These are phyloP conservation scores for Mortierella polycephala DNA, from an alignment of 371 early-diverging fungal genomes.

Conservation along the genomic window DNA sequence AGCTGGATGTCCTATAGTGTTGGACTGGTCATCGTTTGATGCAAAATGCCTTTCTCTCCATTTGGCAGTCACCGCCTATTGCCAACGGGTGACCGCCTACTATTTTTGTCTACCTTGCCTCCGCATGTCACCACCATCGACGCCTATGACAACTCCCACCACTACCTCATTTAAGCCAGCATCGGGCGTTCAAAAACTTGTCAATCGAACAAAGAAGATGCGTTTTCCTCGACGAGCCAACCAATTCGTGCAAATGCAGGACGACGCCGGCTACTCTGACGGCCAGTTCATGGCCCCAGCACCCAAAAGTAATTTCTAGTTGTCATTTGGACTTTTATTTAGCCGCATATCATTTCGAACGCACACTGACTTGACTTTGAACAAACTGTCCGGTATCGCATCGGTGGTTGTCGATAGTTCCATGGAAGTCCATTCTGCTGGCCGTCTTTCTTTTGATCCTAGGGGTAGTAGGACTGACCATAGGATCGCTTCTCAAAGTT, in stretches of 20 bases:
- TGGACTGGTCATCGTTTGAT: too few relatives aligned
- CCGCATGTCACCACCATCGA: conserved; percentile 6
- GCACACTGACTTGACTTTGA: not conserved
- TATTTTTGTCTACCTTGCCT: not conserved
- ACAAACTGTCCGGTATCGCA: too few relatives aligned
- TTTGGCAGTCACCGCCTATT: not conserved
- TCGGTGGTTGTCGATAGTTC: conserved; percentile 53
- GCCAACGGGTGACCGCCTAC: not conserved
- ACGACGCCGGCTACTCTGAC: conserved; percentile 62
- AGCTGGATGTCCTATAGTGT: too few relatives aligned
- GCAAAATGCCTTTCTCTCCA: not conserved
- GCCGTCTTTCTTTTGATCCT: conserved; percentile 61
- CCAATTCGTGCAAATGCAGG: conserved; percentile 60
- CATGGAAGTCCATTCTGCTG: conserved; percentile 74
- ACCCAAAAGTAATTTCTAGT: conserved; percentile 13
- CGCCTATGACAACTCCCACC: conserved; percentile 6
- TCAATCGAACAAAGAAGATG: conserved; percentile 53
- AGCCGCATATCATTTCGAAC: not conserved
- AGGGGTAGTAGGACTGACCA: conserved; percentile 62
- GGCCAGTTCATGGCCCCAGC: conserved; percentile 61
- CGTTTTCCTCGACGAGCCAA: conserved; percentile 49
- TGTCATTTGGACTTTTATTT: not conserved
- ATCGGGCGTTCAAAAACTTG: conserved; percentile 48
- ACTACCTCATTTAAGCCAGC: conserved; percentile 22
- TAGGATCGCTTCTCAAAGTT: conserved; percentile 69